Conservation (phyloP, 73 alveolate species). For the Tetrahymena elliotti region DNA sequence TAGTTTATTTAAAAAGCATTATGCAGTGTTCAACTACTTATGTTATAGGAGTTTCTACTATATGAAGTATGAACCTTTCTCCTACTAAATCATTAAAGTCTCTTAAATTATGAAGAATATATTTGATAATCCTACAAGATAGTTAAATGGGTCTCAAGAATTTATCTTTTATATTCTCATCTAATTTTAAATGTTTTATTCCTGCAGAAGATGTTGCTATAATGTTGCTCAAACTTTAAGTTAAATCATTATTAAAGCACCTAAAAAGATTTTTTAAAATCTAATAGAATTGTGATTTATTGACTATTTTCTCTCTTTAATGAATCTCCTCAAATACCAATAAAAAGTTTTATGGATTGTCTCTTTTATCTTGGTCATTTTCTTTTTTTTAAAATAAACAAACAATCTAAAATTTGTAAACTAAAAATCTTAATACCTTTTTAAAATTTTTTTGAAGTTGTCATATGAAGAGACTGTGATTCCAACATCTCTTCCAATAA, state of each 20-base stretch:
- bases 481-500: background rate
- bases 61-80: background rate
- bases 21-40: background rate
- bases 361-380: background rate
- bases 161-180: background rate
- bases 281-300: background rate
- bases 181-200: background rate
- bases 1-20: background rate
- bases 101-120: background rate
- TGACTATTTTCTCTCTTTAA: background rate
- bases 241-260: background rate
- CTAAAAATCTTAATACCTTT: background rate
- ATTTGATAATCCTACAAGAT: background rate
- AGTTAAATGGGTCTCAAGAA: background rate
- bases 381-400: background rate
- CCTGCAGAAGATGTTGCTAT: background rate
- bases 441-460: background rate
- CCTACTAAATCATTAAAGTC: background rate
- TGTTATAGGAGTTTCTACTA: background rate
- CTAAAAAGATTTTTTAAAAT: background rate
- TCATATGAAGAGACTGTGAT: background rate
- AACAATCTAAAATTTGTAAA: background rate
- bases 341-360: background rate
- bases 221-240: background rate
- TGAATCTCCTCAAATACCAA: background rate